These are phyloP conservation scores for Lichina pygmaea DNA, from an alignment of 495 filamentous ascomycete species.

Conservation along the genomic window DNA sequence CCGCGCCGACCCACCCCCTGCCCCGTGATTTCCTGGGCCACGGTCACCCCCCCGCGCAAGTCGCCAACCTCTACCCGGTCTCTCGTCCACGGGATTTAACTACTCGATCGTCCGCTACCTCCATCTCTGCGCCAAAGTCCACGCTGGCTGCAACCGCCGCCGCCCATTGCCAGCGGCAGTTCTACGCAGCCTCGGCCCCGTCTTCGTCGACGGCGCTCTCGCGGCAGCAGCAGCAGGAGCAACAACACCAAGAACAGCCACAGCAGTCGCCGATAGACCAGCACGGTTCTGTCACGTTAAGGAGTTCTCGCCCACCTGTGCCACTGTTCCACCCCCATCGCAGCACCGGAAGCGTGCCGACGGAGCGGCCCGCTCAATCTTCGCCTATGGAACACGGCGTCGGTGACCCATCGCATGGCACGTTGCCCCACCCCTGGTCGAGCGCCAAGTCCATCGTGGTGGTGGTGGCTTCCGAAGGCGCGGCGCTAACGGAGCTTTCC, in stretches of 20 bases:
- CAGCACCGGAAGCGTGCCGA: constrained; percentile 11
- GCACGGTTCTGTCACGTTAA: too few relatives aligned
- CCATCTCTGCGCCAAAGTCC: constrained; percentile 1
- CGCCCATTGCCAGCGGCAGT: constrained; percentile 1
- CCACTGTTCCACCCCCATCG: constrained; percentile 19
- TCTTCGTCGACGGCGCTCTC: constrained; percentile 8
- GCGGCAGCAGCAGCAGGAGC: constrained; percentile 8
- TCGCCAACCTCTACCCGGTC: constrained; percentile 1
- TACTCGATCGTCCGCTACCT: constrained; percentile 1
- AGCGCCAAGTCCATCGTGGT: background rate
- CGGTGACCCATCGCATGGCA: constrained; percentile 1
- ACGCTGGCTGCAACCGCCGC: constrained; percentile 1
- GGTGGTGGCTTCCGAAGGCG: background rate
- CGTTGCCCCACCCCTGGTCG: background rate
- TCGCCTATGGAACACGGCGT: background rate
- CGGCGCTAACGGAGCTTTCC: background rate
- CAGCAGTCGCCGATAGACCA: constrained; percentile 3
- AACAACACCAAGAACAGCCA: constrained; percentile 12
- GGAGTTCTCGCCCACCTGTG: constrained; percentile 20
- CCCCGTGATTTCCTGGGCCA: background rate
- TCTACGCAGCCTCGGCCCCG: constrained; percentile 15
- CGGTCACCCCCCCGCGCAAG: constrained; percentile 1
- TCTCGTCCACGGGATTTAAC: constrained; percentile 2
- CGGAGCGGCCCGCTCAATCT: constrained; percentile 5
- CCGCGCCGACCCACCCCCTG: background rate